A percentile compares a stretch with the other conserved stretches of the same genome.
Evolutionary conservation across 768 basidiomycete species (phyloP).

Genomic region (Exidia glandulosa): DNA sequence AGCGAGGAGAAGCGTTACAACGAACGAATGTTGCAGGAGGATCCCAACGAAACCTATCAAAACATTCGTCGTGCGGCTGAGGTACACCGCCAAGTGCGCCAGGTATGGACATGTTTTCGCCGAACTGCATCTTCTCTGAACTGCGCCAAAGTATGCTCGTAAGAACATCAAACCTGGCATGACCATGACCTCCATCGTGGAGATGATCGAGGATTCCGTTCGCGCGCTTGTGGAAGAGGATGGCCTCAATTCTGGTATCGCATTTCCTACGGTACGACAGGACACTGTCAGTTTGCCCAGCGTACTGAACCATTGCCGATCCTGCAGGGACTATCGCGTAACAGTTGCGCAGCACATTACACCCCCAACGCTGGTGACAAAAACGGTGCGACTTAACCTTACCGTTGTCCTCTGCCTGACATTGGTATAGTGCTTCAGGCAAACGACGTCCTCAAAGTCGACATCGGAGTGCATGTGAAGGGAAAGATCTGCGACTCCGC

Average conservation of each 20-base stretch:
- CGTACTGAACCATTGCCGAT: not conserved
- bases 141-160: conserved; percentile 39
- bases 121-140: not conserved
- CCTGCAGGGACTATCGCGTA: conserved; percentile 19
- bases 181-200: conserved; percentile 88
- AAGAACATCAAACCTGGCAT: conserved; percentile 84
- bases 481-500: conserved; percentile 95
- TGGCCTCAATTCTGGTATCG: conserved; percentile 76
- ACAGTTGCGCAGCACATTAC: conserved; percentile 94
- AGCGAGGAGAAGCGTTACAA: conserved; percentile 81
- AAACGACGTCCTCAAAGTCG: conserved; percentile 90
- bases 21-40: conserved; percentile 68
- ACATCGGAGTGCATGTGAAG: conserved; percentile 93
- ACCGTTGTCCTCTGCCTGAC: not conserved
- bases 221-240: conserved; percentile 87
- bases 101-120: conserved; percentile 8
- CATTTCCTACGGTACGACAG: conserved; percentile 93
- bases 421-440: conserved; percentile 55
- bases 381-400: conserved; percentile 41
- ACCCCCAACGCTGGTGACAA: conserved; percentile 91
- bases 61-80: conserved; percentile 89
- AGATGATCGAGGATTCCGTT: conserved; percentile 86
- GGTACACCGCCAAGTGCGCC: conserved; percentile 86
- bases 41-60: conserved; percentile 78
- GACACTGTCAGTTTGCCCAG: conserved; percentile 16